These are phyloP conservation scores for Phaffomyces antillensis DNA, from an alignment of 805 yeast genomes.

Conservation along the genomic window DNA sequence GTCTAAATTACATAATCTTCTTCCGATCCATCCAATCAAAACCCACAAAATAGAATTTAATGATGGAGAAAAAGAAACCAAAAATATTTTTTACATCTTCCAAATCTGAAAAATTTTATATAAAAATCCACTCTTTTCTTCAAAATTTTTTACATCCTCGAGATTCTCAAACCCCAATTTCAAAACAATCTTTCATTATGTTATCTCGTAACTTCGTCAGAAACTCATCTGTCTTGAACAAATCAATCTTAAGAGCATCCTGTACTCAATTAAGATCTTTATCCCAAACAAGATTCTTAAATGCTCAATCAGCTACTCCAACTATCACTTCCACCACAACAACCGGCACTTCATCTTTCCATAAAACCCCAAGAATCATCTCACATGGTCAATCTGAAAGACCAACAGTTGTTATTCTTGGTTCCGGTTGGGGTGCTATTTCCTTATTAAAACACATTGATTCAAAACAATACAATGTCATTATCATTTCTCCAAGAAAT, in stretches of 20 bases:
- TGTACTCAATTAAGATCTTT: conserved; percentile 4
- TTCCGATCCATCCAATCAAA: too few species aligned
- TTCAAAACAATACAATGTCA: conserved; percentile 80
- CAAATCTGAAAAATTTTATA: too few species aligned
- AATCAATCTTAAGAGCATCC: not conserved
- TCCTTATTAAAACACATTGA: conserved; percentile 79
- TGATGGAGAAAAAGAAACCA: too few species aligned
- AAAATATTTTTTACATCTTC: too few species aligned
- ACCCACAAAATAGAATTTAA: too few species aligned
- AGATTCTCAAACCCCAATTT: too few species aligned
- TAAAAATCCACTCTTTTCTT: too few species aligned
- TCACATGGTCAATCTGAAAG: conserved; percentile 20
- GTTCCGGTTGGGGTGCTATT: conserved; percentile 95
- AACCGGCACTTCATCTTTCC: conserved; percentile 31
- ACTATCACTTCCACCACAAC: conserved; percentile 17
- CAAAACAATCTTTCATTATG: too few species aligned
- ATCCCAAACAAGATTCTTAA: conserved; percentile 1
- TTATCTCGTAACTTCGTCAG: too few species aligned
- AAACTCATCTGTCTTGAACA: not conserved
- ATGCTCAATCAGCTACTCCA: conserved; percentile 10
- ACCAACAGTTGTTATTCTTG: conserved; percentile 56
- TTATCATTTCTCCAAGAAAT: conserved; percentile 89
- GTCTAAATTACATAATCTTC: too few species aligned
- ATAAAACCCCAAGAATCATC: conserved; percentile 32
- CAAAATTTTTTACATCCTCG: too few species aligned